Conservation (phyloP, 768 basidiomycete genomes). For the Auricularia sp. region DNA sequence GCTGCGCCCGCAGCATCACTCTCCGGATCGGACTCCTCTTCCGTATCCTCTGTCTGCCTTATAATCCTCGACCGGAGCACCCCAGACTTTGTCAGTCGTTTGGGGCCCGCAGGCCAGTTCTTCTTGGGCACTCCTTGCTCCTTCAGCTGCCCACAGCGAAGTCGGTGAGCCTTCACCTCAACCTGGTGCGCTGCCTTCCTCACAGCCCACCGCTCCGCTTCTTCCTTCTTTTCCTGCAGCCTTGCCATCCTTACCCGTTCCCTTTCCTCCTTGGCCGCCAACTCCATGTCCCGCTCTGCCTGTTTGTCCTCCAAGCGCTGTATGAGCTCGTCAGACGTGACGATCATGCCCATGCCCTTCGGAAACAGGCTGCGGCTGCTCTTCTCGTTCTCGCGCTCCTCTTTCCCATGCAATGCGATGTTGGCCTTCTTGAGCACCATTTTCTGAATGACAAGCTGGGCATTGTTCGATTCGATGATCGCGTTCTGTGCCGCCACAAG, state of each 20-base stretch:
- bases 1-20: too few species aligned
- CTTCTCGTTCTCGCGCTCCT: slow-evolving; percentile 12
- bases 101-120: too few species aligned
- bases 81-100: too few species aligned
- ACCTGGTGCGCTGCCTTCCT: slow-evolving; percentile 1
- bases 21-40: too few species aligned
- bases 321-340: too few species aligned
- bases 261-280: slow-evolving; percentile 7
- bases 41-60: too few species aligned
- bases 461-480: slow-evolving; percentile 11
- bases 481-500: slow-evolving; percentile 8
- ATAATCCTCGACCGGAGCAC: too few species aligned
- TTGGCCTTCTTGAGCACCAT: slow-evolving; percentile 9
- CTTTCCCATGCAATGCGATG: slow-evolving; percentile 11
- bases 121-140: too few species aligned
- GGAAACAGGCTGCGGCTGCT: slow-evolving; percentile 8
- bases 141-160: too few species aligned
- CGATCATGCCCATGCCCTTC: slow-evolving; percentile 9
- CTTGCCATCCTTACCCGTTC: slow-evolving; percentile 4
- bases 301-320: too few species aligned
- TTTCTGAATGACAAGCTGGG: slow-evolving; percentile 15
- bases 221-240: background rate
- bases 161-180: slow-evolving; percentile 1
- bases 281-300: background rate
- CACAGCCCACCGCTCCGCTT: background rate